Conservation (phyloP, 306 rosid genomes). For the Gillenia trifoliata region DNA sequence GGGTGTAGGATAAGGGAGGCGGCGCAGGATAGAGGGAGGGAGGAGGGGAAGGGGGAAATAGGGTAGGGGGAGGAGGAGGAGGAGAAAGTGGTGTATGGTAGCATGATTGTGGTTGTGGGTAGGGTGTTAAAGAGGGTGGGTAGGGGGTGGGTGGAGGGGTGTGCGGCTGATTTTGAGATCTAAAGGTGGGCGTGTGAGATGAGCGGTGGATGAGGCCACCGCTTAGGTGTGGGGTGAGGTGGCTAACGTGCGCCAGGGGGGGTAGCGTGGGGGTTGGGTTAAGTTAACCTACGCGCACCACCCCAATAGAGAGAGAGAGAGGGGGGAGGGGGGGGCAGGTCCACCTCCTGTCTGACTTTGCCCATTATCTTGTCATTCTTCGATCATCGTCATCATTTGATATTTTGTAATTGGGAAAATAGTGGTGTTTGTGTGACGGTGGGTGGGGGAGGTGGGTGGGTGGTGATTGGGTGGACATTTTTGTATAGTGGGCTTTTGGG, state of each 20-base stretch:
- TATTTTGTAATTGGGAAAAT: background rate
- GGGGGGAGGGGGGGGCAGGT: slow-evolving; percentile 6
- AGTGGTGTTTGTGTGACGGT: background rate
- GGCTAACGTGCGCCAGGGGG: slow-evolving; percentile 48
- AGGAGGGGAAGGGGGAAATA: background rate
- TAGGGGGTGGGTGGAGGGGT: slow-evolving; percentile 33
- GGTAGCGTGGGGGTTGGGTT: background rate
- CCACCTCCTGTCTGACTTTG: slow-evolving; percentile 30
- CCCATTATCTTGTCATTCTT: slow-evolving; percentile 8
- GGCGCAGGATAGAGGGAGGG: slow-evolving; percentile 1
- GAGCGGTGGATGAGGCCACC: slow-evolving; percentile 75
- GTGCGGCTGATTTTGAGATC: slow-evolving; percentile 80
- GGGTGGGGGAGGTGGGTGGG: slow-evolving; percentile 16
- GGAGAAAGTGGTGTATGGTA: slow-evolving; percentile 34
- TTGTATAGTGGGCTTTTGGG: background rate
- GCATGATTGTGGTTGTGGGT: slow-evolving; percentile 22
- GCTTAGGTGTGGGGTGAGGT: slow-evolving; percentile 50
- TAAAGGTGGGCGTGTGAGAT: slow-evolving; percentile 30
- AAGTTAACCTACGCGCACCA: slow-evolving; percentile 19
- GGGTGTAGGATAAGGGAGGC: slow-evolving; percentile 10
- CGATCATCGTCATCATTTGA: background rate
- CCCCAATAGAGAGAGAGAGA: background rate
- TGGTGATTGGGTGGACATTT: background rate
- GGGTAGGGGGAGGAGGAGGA: slow-evolving; percentile 11
- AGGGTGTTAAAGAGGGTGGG: slow-evolving; percentile 24